These are phyloP conservation scores for Trametes sanguinea DNA, from an alignment of 768 basidiomycete species.

Conservation along the genomic window DNA sequence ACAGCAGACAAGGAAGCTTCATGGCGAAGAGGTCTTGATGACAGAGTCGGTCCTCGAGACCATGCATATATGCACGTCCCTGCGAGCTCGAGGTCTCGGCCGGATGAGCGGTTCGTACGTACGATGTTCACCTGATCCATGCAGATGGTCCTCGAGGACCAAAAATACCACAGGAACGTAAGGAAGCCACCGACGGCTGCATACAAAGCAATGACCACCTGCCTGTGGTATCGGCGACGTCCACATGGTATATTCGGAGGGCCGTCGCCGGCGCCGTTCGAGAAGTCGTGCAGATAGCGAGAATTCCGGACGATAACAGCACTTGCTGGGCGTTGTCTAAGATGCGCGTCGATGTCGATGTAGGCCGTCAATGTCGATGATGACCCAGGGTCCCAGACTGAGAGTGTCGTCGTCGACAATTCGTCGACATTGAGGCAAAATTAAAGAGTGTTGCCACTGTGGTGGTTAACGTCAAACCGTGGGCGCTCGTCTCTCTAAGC, in stretches of 20 bases:
- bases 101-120: not conserved
- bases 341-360: too few relatives aligned
- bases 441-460: too few relatives aligned
- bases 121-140: conserved; percentile 8
- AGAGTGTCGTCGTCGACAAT: too few relatives aligned
- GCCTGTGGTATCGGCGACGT: not conserved
- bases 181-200: not conserved
- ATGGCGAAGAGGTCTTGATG: not conserved
- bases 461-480: too few relatives aligned
- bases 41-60: not conserved
- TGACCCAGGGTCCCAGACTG: too few relatives aligned
- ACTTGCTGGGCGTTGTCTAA: too few relatives aligned
- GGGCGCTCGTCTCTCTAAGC: too few relatives aligned
- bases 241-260: too few relatives aligned
- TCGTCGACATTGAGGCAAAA: too few relatives aligned
- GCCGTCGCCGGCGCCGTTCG: too few relatives aligned
- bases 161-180: conserved; percentile 13
- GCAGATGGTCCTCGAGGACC: not conserved
- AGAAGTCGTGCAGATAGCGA: conserved; percentile 3
- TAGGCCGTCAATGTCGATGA: too few relatives aligned
- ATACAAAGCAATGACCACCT: not conserved
- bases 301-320: not conserved
- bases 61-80: conserved; percentile 1
- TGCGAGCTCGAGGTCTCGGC: not conserved
- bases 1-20: conserved; percentile 1